Percentiles rank a stretch among this genome's conserved stretches.
Evolutionary conservation across 1,284 basidiomycete genomes (phyloP).

Genomic region (Trichosporon sp.): DNA sequence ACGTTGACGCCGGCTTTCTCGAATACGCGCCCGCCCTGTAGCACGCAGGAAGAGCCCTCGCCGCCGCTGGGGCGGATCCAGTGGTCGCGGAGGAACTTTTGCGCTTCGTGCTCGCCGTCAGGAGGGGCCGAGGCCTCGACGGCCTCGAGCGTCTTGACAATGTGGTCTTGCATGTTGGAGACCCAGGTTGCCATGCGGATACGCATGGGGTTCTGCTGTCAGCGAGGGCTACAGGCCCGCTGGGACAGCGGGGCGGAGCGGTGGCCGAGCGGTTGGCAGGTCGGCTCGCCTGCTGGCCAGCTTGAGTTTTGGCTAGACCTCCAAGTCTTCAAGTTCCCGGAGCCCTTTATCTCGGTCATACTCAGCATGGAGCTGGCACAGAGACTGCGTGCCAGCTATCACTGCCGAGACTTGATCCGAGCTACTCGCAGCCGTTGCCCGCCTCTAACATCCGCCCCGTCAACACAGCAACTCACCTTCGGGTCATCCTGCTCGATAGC

Average conservation of each 20-base stretch:
- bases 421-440: slow-evolving; percentile 1
- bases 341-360: too few species aligned
- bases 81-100: slow-evolving; percentile 71
- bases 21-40: slow-evolving; percentile 67
- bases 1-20: slow-evolving; percentile 98
- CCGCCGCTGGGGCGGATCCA: slow-evolving; percentile 79
- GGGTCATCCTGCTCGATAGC: slow-evolving; percentile 45
- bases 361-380: too few species aligned
- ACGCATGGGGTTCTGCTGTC: slow-evolving; percentile 60
- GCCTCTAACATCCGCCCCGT: background rate
- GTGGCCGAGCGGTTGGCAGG: too few species aligned
- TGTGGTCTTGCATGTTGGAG: slow-evolving; percentile 69
- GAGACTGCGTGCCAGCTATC: too few species aligned
- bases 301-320: too few species aligned
- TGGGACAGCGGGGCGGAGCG: too few species aligned
- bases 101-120: slow-evolving; percentile 41
- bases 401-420: too few species aligned
- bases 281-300: too few species aligned
- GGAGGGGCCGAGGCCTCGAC: slow-evolving; percentile 62
- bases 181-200: slow-evolving; percentile 74
- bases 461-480: slow-evolving; percentile 31
- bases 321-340: too few species aligned
- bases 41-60: slow-evolving; percentile 79
- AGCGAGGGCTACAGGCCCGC: too few species aligned
- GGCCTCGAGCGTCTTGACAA: slow-evolving; percentile 70